Evolutionary conservation across 2,329 filamentous ascomycete genomes (phyloP), one percentile per base, ranked within the genome.

Genomic region (Tolypocladium sp.): DNA sequence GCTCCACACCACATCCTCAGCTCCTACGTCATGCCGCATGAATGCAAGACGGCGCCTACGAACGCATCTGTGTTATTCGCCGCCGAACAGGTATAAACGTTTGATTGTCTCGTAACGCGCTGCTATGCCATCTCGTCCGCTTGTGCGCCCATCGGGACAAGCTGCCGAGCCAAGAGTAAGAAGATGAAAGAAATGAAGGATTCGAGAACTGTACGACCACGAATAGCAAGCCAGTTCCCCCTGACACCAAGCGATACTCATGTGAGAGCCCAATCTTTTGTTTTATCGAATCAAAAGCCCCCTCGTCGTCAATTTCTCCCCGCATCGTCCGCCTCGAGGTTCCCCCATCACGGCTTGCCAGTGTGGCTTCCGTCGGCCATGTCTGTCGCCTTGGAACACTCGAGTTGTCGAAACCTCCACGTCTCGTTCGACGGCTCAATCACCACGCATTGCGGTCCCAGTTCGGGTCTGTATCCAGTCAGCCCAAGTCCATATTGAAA

Each of bases 391-490:
- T 5, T 7, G 27, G 30, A 22, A 17, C 49, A 33, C 17, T n/a
- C 49, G 27, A 37, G 20, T 37, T 37, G 9, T 13, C 30, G 20
- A 53, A 37, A 15, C 5, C 10, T 22, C 30, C 49, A 37, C 20
- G 20, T 8, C 30, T 35, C 49, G 6, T 3, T 12, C 25, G 40
- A 33, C 9, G 25, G 2, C 20, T 22, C 20, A 2, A 17, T 85
- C 81, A 94, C 90, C 91, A 94, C 51, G 90, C 89, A 76, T 92
- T 92, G 62, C 90, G 86, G 77, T 96, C 92, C 92, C 92, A 96
- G 77, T 90, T 91, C 25, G 89, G 89, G 74, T 92, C 88, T 91
- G 56, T 20, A 37, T 41, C 37, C 30, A 58, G 53, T 55, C 46
- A 57, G 55, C 59, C 22, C 22, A 53, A 15, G 12, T 12, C 12